Base-by-base conservation (phyloP, 116 monocot species). In the Trichopus zeylanicus region DNA sequence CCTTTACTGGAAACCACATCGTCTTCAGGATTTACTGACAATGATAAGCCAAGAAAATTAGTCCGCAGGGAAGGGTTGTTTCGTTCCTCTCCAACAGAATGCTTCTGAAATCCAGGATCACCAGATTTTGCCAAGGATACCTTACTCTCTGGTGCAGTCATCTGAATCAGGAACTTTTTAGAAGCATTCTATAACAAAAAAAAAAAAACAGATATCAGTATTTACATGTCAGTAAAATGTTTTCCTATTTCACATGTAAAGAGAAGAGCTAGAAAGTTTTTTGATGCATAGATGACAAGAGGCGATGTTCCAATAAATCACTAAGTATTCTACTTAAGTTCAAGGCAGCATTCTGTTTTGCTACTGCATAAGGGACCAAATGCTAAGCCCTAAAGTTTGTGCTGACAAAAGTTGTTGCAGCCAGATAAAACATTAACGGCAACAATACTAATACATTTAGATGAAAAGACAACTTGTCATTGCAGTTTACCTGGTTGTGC, bases 21-120 rank as follows among this genome's bases (percentile, higher is more conserved):
- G 34, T 16, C 18, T 54, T 26, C 29, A 16, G 65, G 26, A 58
- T 61, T 70, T 13, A 39, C 28, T 21, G 61, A 51, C 23, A 35
- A 18, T 48, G 33, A 65, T 0, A 46, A 21, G 20, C 60, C 73
- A 13, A 73, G 22, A 42, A 79, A 70, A 66, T 66, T 53, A 32
- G 65, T 70, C 61, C 22, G 52, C 35, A 56, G 33, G 42, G 48
- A 48, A 24, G n/a, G n/a, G n/a, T 23, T 62, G 11, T 29, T 64
- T 20, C 29, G 48, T 34, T 21, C 53, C 34, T 57, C 62, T 23
- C 30, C 57, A 26, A 39, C 21, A 1, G 31, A 53, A 52, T 59
- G 63, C 39, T 68, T 54, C 51, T 46, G 46, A 33, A 5, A 29
- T 11, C 8, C 27, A 59, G 33, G 53, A 13, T 52, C 53, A 33